Conservation (phyloP, 2,329 filamentous ascomycete genomes). For the Aureobasidium sp. region DNA sequence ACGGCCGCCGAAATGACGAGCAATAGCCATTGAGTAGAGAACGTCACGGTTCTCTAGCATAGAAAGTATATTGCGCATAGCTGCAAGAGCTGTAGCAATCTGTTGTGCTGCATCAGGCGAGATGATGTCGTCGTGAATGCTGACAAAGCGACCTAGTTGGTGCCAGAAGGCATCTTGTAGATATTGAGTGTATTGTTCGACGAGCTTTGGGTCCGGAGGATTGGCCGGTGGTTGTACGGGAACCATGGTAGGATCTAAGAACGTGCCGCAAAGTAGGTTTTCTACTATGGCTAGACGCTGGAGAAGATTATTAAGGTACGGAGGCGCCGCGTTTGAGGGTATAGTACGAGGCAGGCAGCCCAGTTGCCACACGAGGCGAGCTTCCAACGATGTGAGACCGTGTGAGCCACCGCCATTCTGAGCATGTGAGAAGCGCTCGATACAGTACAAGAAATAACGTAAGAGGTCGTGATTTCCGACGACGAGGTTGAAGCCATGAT, state of each 20-base stretch:
- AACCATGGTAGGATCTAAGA: slow-evolving; percentile 55
- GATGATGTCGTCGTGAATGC: slow-evolving; percentile 49
- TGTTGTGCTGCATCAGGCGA: slow-evolving; percentile 2
- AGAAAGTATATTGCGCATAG: slow-evolving; percentile 64
- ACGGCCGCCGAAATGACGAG: slow-evolving; percentile 64
- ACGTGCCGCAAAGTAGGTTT: slow-evolving; percentile 65
- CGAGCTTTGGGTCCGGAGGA: slow-evolving; percentile 18
- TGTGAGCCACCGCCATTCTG: neutral
- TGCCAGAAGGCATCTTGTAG: slow-evolving; percentile 62
- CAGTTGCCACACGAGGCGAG: slow-evolving; percentile 54
- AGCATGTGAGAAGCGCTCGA: slow-evolving; percentile 36
- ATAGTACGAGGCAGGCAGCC: slow-evolving; percentile 40
- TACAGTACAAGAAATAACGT: slow-evolving; percentile 59
- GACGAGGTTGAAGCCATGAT: slow-evolving; percentile 11
- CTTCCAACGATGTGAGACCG: slow-evolving; percentile 46
- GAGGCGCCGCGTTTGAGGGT: slow-evolving; percentile 22
- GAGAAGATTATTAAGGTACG: slow-evolving; percentile 48
- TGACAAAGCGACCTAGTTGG: slow-evolving; percentile 64
- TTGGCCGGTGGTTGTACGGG: slow-evolving; percentile 36
- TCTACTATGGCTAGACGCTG: slow-evolving; percentile 71
- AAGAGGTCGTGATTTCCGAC: slow-evolving; percentile 36
- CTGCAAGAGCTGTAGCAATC: slow-evolving; percentile 41
- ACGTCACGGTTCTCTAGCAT: slow-evolving; percentile 83
- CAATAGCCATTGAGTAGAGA: slow-evolving; percentile 79
- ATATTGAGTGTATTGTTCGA: slow-evolving; percentile 12